These are phyloP conservation scores for Clavulina sp. DNA, from an alignment of 768 basidiomycete genomes.

Conservation along the genomic window DNA sequence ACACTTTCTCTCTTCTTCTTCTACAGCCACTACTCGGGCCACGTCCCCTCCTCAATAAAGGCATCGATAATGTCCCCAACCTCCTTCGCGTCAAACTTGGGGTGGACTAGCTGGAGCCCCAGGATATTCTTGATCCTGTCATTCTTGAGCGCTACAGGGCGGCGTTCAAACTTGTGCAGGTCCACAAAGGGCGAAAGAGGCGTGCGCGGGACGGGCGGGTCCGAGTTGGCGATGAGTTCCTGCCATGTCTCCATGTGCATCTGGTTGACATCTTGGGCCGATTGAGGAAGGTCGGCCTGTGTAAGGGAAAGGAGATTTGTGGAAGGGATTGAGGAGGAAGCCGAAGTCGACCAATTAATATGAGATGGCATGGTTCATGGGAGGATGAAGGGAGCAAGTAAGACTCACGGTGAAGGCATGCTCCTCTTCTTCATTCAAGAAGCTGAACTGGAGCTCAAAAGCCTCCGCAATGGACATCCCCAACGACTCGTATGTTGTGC, in stretches of 20 bases:
- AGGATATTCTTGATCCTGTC: constrained; percentile 55
- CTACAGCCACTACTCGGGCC: constrained; percentile 18
- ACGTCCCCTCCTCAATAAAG: constrained; percentile 55
- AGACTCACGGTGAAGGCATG: constrained; percentile 14
- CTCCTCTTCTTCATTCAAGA: constrained; percentile 32
- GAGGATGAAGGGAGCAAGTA: neutral
- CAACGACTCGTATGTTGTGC: constrained; percentile 48
- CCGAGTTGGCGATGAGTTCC: constrained; percentile 54
- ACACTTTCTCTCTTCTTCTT: no score
- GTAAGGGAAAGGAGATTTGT: neutral
- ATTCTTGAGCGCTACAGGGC: constrained; percentile 48
- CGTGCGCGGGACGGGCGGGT: constrained; percentile 52
- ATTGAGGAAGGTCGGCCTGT: constrained; percentile 26
- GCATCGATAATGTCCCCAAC: constrained; percentile 58
- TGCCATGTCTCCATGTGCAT: constrained; percentile 70
- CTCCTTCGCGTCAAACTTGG: constrained; percentile 41
- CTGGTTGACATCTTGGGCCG: constrained; percentile 58
- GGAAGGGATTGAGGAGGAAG: neutral
- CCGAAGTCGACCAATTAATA: neutral
- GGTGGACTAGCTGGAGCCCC: constrained; percentile 47
- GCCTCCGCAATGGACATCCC: constrained; percentile 48
- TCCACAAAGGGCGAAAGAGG: constrained; percentile 70
- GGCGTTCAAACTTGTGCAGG: constrained; percentile 50
- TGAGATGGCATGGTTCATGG: neutral
- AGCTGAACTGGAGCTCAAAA: constrained; percentile 69